Evolutionary conservation across 306 rosid species (phyloP).

Genomic region (Chamaecrista fasciculata): DNA sequence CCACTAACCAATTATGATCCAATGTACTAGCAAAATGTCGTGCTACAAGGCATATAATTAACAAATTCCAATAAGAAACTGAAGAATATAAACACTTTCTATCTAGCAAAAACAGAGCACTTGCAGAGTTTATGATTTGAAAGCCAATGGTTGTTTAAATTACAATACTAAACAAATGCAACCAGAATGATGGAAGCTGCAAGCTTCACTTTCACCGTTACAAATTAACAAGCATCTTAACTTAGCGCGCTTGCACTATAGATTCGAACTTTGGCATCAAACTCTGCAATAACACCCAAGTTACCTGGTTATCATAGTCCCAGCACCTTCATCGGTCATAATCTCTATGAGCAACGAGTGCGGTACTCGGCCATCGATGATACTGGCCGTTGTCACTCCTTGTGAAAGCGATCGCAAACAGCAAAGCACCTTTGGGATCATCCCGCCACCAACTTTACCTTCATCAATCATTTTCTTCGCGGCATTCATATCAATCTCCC

Average conservation of each 20-base stretch:
- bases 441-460: conserved; percentile 76
- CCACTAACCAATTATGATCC: not conserved
- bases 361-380: conserved; percentile 75
- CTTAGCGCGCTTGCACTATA: not conserved
- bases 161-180: not conserved
- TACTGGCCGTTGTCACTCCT: conserved; percentile 83
- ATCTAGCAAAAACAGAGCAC: not conserved
- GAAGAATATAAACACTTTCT: not conserved
- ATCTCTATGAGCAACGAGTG: conserved; percentile 83
- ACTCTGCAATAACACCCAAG: not conserved
- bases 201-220: not conserved
- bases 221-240: not conserved
- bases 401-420: conserved; percentile 78
- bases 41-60: not conserved
- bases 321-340: conserved; percentile 92
- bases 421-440: conserved; percentile 93
- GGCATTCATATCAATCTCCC: conserved; percentile 66
- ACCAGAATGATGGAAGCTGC: not conserved
- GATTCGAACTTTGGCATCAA: not conserved
- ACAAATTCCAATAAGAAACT: not conserved
- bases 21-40: not conserved
- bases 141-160: not conserved
- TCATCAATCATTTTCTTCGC: conserved; percentile 72
- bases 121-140: not conserved
- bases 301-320: conserved; percentile 84